phyloP scores from a whole-genome alignment of 208 protist genomes.

The Leptomonas pyrrhocoris region DNA sequence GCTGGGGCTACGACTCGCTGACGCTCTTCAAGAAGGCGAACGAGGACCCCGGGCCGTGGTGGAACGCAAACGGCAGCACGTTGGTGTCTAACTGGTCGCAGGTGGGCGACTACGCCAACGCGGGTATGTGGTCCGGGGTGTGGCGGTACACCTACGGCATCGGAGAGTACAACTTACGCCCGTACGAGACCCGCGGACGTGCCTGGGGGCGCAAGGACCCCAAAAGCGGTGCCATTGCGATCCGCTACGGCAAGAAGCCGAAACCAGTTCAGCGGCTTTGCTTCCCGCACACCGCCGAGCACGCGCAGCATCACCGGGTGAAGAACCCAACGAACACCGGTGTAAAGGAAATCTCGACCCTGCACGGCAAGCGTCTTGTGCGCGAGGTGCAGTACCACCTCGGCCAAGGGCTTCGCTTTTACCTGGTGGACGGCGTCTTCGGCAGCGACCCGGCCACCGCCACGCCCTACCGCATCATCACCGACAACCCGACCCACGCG shows the following conservation, averaged over 20 bases:
- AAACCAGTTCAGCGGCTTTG: conserved; percentile 53
- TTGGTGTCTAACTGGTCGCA: conserved; percentile 86
- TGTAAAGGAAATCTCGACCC: conserved; percentile 56
- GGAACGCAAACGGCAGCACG: conserved; percentile 88
- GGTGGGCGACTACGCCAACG: conserved; percentile 89
- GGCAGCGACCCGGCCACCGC: conserved; percentile 70
- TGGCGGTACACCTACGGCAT: conserved; percentile 90
- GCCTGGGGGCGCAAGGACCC: conserved; percentile 72
- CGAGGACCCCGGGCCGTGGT: conserved; percentile 89
- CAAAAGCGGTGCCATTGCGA: conserved; percentile 58
- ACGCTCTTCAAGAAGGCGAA: conserved; percentile 88
- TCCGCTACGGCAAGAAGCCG: conserved; percentile 46
- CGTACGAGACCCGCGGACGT: conserved; percentile 69
- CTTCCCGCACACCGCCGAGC: conserved; percentile 88
- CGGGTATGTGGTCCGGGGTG: conserved; percentile 89
- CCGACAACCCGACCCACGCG: conserved; percentile 88
- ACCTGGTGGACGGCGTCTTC: conserved; percentile 87
- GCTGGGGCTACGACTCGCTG: conserved; percentile 89
- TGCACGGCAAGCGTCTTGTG: conserved; percentile 88
- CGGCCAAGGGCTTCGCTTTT: conserved; percentile 88
- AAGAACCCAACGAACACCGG: conserved; percentile 65
- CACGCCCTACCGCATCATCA: conserved; percentile 90
- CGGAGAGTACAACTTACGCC: conserved; percentile 89
- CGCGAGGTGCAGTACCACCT: conserved; percentile 91
- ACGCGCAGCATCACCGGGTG: conserved; percentile 80